Evolutionary conservation across 106 monocot genomes (phyloP).

Genomic region (Triglochin maritima): DNA sequence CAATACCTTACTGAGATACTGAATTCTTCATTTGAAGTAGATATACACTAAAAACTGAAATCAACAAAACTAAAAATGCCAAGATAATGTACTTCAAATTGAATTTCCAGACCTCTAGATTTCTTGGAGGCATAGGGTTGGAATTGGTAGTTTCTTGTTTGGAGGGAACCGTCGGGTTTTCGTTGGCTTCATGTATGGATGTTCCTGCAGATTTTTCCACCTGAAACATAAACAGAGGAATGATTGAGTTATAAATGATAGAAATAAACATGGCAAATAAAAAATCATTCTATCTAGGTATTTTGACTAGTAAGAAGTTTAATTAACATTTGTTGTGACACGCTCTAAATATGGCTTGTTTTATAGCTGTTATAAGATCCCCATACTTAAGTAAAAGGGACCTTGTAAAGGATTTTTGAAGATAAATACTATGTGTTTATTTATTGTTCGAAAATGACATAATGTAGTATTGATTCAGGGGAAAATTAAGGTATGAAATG

Average conservation of each 20-base stretch:
- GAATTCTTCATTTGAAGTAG: neutral
- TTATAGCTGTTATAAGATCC: neutral
- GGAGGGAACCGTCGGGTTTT: neutral
- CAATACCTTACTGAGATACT: no score
- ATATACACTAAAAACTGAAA: neutral
- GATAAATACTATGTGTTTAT: no score
- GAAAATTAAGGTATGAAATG: neutral
- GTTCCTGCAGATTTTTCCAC: neutral
- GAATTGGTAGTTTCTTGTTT: neutral
- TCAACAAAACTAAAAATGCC: neutral
- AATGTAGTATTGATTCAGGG: neutral
- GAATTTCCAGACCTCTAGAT: neutral
- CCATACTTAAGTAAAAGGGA: no score
- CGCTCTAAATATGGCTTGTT: neutral
- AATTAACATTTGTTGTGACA: neutral
- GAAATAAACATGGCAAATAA: neutral
- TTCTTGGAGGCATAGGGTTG: neutral
- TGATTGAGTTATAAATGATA: neutral
- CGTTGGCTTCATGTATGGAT: neutral
- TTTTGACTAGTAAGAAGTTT: neutral
- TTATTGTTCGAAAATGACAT: neutral
- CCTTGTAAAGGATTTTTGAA: no score
- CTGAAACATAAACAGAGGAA: constrained; percentile 1
- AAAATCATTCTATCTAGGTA: neutral
- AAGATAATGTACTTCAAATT: neutral